phyloP scores from a whole-genome alignment of 2,329 filamentous ascomycete genomes.

The Zasmidium cellare region DNA sequence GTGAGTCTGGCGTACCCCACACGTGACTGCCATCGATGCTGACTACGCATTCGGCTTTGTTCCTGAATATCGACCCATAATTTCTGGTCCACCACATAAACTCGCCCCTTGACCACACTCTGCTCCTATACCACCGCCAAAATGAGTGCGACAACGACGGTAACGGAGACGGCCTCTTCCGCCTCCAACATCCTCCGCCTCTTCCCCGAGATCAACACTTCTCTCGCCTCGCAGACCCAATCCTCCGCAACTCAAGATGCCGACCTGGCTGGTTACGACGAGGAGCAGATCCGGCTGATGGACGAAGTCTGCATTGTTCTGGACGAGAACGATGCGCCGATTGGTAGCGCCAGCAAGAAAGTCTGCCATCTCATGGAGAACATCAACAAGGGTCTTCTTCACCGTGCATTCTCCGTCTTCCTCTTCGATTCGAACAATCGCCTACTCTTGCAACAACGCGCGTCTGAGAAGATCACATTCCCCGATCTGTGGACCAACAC shows the following conservation, averaged over 20 bases:
- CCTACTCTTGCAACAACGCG: conserved; percentile 91
- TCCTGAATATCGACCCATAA: conserved; percentile 6
- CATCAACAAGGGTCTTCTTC: conserved; percentile 91
- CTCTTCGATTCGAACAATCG: conserved; percentile 94
- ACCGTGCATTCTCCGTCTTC: conserved; percentile 97
- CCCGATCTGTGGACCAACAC: conserved; percentile 99
- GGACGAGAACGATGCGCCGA: conserved; percentile 86
- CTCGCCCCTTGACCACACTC: neutral
- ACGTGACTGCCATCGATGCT: neutral
- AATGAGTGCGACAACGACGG: conserved; percentile 31
- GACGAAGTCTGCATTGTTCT: conserved; percentile 98
- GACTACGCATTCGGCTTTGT: neutral
- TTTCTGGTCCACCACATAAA: neutral
- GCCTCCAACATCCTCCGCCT: conserved; percentile 82
- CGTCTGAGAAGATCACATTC: conserved; percentile 97
- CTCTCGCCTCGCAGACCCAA: conserved; percentile 53
- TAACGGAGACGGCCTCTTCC: conserved; percentile 54
- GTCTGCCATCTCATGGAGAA: conserved; percentile 98
- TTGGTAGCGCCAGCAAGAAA: conserved; percentile 98
- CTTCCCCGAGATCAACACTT: conserved; percentile 77
- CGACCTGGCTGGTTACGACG: conserved; percentile 88
- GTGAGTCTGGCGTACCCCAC: neutral
- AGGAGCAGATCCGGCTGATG: conserved; percentile 97
- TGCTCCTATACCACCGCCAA: conserved; percentile 28
- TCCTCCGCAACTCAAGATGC: conserved; percentile 54